These are phyloP conservation scores for Neofusicoccum laricinum DNA, from an alignment of 2,329 filamentous ascomycete species.

Conservation along the genomic window DNA sequence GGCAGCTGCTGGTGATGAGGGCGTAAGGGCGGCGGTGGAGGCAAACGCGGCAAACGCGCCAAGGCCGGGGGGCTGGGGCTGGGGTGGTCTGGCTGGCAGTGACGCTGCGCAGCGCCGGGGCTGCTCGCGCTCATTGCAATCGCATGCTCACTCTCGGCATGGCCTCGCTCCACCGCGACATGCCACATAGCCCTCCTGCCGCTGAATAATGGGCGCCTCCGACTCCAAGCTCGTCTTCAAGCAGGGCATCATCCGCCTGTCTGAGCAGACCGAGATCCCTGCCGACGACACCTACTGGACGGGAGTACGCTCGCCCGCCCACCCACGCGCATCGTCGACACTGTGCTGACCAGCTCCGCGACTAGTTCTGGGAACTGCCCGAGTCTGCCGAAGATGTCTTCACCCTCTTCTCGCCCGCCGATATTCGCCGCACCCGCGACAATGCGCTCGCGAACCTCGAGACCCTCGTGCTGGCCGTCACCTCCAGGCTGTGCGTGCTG, in stretches of 20 bases:
- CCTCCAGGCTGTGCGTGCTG: constrained; percentile 76
- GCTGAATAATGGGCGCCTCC: constrained; percentile 79
- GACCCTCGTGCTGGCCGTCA: constrained; percentile 79
- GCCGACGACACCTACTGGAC: constrained; percentile 91
- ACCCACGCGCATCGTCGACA: neutral
- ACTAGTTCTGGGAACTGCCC: constrained; percentile 92
- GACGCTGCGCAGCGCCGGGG: constrained; percentile 19
- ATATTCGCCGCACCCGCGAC: constrained; percentile 82
- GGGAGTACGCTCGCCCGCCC: constrained; percentile 59
- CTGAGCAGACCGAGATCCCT: constrained; percentile 84
- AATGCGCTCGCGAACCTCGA: constrained; percentile 83
- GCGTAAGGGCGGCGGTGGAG: no score
- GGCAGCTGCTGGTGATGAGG: neutral
- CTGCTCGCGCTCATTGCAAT: constrained; percentile 6
- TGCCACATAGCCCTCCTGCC: constrained; percentile 3
- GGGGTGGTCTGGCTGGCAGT: constrained; percentile 19
- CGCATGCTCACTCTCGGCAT: constrained; percentile 12
- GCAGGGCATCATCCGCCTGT: constrained; percentile 93
- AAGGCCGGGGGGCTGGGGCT: neutral
- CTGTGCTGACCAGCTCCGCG: neutral
- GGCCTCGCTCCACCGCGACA: constrained; percentile 6
- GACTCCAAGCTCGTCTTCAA: constrained; percentile 99
- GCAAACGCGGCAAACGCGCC: constrained; percentile 3
- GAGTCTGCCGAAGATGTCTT: constrained; percentile 96
- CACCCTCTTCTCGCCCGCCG: constrained; percentile 80